A percentile compares a stretch with the other conserved stretches of the same genome.
phyloP scores from a whole-genome alignment of 306 rosid species.

The Quercus glauca region DNA sequence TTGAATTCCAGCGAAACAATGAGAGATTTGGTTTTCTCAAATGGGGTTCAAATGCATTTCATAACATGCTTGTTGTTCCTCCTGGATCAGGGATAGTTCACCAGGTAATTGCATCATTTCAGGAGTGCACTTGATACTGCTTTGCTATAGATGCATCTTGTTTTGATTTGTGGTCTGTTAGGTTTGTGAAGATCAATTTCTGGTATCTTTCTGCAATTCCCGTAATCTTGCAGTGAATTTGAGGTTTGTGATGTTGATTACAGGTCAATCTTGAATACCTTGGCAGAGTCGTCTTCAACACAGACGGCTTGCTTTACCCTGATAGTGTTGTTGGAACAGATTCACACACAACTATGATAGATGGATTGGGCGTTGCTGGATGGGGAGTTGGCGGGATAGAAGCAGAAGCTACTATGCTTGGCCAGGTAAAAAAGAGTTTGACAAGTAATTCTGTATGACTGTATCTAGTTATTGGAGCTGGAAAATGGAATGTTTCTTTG shows the following conservation, averaged over 20 bases:
- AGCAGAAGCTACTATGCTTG: constrained; percentile 99
- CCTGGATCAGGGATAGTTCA: constrained; percentile 98
- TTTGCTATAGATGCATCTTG: not conserved
- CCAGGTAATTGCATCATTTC: constrained; percentile 57
- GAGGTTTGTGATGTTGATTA: constrained; percentile 21
- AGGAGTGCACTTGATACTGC: not conserved
- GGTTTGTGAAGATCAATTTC: not conserved
- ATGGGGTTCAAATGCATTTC: constrained; percentile 91
- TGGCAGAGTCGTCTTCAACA: constrained; percentile 89
- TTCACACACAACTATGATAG: constrained; percentile 98
- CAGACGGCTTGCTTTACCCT: constrained; percentile 78
- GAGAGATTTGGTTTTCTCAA: constrained; percentile 94
- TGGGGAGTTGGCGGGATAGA: constrained; percentile 99
- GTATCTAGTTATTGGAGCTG: not conserved
- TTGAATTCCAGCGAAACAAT: constrained; percentile 76
- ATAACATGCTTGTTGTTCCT: constrained; percentile 94
- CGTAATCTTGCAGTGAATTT: constrained; percentile 4
- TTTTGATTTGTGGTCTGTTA: not conserved
- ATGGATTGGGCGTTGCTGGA: constrained; percentile 98
- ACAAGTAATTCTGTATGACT: not conserved
- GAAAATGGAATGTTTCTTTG: not conserved
- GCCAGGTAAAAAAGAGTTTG: constrained; percentile 62
- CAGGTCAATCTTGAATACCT: constrained; percentile 97
- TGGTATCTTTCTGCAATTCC: constrained; percentile 11
- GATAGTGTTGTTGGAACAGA: constrained; percentile 98